Conservation (phyloP, 2,329 filamentous ascomycete species). For the Elsinoe ampelina region DNA sequence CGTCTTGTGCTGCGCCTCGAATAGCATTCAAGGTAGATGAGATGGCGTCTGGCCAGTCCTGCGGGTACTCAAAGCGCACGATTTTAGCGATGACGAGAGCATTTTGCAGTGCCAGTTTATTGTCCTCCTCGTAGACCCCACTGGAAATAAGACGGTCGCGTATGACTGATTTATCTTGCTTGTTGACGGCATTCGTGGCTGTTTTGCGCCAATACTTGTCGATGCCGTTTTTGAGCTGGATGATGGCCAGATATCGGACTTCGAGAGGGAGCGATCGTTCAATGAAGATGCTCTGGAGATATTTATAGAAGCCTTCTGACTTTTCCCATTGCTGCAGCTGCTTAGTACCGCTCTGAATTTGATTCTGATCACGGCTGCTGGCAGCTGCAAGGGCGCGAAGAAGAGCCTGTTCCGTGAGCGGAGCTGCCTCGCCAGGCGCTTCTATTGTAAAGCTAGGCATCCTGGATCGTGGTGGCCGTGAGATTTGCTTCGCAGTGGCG, state of each 20-base stretch:
- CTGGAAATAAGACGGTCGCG: slow-evolving; percentile 65
- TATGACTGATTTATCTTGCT: slow-evolving; percentile 67
- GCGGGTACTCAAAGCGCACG: slow-evolving; percentile 77
- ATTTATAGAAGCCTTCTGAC: slow-evolving; percentile 37
- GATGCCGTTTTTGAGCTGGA: slow-evolving; percentile 93
- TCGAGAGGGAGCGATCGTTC: slow-evolving; percentile 67
- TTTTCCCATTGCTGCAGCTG: slow-evolving; percentile 45
- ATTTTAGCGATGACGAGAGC: slow-evolving; percentile 82
- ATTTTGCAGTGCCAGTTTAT: slow-evolving; percentile 73
- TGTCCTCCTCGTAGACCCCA: slow-evolving; percentile 66
- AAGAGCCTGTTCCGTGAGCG: slow-evolving; percentile 39
- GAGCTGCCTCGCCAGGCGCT: slow-evolving; percentile 68
- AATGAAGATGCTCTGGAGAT: slow-evolving; percentile 60
- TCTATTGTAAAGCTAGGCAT: slow-evolving; percentile 45
- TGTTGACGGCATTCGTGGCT: slow-evolving; percentile 55
- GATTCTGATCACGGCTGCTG: slow-evolving; percentile 37
- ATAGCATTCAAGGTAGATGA: slow-evolving; percentile 52
- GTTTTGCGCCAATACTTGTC: slow-evolving; percentile 88
- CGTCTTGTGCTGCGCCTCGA: slow-evolving; percentile 43
- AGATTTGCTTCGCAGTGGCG: neutral
- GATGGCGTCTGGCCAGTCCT: slow-evolving; percentile 62
- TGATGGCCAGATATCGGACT: slow-evolving; percentile 79
- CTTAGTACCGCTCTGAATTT: slow-evolving; percentile 44
- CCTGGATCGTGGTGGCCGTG: neutral
- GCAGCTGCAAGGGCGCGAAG: slow-evolving; percentile 41